phyloP scores from a whole-genome alignment of 352 stramenopile genomes.

The Lagenidium sp. region DNA sequence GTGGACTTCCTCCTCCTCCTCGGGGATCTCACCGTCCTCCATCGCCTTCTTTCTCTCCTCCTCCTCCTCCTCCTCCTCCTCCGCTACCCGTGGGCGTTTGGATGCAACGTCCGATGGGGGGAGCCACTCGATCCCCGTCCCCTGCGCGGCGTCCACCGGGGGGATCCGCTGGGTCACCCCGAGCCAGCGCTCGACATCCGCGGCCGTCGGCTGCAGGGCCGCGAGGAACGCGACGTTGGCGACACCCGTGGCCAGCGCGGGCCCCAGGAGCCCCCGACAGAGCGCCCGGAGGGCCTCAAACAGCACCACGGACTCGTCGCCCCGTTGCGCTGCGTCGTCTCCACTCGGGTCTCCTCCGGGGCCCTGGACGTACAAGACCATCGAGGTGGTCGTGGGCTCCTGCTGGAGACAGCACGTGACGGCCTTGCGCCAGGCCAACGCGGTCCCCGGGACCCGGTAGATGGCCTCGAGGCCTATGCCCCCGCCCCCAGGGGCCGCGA shows the following conservation, averaged over 20 bases:
- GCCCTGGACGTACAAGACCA: too few species aligned
- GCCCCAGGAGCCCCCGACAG: slow-evolving; percentile 41
- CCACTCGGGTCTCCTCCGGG: too few species aligned
- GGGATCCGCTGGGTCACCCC: slow-evolving; percentile 43
- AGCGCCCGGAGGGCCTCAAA: slow-evolving; percentile 52
- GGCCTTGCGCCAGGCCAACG: slow-evolving; percentile 5
- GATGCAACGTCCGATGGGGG: too few species aligned
- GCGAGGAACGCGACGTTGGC: slow-evolving; percentile 70
- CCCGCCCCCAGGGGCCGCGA: slow-evolving; percentile 18
- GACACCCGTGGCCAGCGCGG: slow-evolving; percentile 29
- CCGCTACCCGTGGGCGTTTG: too few species aligned
- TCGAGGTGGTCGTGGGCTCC: too few species aligned
- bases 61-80: too few species aligned
- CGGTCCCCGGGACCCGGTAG: slow-evolving; percentile 33
- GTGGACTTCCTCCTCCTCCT: neutral
- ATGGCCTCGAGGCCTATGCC: slow-evolving; percentile 31
- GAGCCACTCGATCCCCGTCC: too few species aligned
- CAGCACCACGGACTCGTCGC: slow-evolving; percentile 6
- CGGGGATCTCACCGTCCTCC: neutral
- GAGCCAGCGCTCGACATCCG: slow-evolving; percentile 44
- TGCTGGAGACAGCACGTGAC: slow-evolving; percentile 42
- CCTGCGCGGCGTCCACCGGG: slow-evolving; percentile 24
- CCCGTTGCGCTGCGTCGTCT: slow-evolving; percentile 27
- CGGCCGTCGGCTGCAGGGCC: slow-evolving; percentile 31
- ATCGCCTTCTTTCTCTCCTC: too few species aligned